phyloP scores from a whole-genome alignment of 495 filamentous ascomycete genomes.

The Aspergillus panamensis region DNA sequence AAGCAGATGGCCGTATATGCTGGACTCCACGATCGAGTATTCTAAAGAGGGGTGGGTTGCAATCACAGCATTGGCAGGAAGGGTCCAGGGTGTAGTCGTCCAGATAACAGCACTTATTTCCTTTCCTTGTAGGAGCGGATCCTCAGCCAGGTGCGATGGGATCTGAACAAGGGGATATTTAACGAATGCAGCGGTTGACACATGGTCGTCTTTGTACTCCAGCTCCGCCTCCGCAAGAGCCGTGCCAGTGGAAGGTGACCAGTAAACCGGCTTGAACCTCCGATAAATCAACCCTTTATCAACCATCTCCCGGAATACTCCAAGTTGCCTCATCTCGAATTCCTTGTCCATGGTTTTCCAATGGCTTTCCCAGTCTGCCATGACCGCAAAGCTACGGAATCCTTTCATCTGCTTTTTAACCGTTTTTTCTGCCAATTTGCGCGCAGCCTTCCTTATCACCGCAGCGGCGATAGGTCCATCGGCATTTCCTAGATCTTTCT shows the following conservation, averaged over 20 bases:
- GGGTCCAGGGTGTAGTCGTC: constrained; percentile 98
- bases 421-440: constrained; percentile 67
- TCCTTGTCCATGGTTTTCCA: constrained; percentile 89
- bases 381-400: constrained; percentile 81
- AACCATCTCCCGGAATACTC: constrained; percentile 82
- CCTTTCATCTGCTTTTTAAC: constrained; percentile 76
- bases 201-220: constrained; percentile 85
- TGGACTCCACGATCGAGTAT: constrained; percentile 65
- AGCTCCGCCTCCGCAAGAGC: constrained; percentile 94
- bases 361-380: constrained; percentile 89
- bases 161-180: constrained; percentile 65
- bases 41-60: constrained; percentile 68
- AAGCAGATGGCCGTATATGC: constrained; percentile 53
- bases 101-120: constrained; percentile 75
- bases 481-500: constrained; percentile 27
- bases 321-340: constrained; percentile 84
- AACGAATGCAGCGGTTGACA: constrained; percentile 76
- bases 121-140: constrained; percentile 33
- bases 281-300: constrained; percentile 82
- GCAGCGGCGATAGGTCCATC: constrained; percentile 29
- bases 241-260: constrained; percentile 86
- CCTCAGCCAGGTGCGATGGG: constrained; percentile 41
- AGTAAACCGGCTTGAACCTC: constrained; percentile 90
- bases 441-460: constrained; percentile 65
- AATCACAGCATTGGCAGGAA: constrained; percentile 89